Evolutionary conservation across 805 yeast genomes (phyloP).

Genomic region (Candida insectorum): DNA sequence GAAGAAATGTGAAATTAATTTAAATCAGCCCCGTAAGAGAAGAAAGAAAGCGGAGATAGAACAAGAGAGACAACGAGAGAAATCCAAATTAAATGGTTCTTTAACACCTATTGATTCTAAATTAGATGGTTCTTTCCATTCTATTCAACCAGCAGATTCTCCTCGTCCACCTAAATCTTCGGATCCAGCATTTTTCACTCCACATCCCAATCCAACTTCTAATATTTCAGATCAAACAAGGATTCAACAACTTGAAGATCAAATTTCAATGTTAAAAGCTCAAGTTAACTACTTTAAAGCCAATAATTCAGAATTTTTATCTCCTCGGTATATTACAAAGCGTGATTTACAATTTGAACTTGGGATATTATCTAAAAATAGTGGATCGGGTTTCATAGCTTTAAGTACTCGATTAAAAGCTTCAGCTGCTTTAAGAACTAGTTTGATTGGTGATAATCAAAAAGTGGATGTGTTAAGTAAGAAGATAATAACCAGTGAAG

Average conservation of each 20-base stretch:
- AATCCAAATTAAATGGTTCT: background rate
- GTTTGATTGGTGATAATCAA: slow-evolving; percentile 21
- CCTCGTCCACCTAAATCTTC: background rate
- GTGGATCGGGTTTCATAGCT: slow-evolving; percentile 32
- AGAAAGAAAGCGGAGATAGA: slow-evolving; percentile 29
- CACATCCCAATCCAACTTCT: background rate
- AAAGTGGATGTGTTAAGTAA: slow-evolving; percentile 49
- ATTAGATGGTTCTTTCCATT: background rate
- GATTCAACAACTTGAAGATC: slow-evolving; percentile 19
- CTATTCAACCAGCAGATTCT: no score
- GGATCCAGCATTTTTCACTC: background rate
- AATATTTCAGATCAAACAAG: background rate
- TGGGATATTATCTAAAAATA: slow-evolving; percentile 30
- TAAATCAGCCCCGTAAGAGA: slow-evolving; percentile 54
- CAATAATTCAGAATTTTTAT: slow-evolving; percentile 1
- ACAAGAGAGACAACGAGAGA: slow-evolving; percentile 9
- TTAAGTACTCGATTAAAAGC: slow-evolving; percentile 46
- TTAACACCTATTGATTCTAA: no score
- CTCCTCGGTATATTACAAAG: slow-evolving; percentile 26
- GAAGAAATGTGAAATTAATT: slow-evolving; percentile 64
- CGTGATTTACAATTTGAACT: slow-evolving; percentile 42
- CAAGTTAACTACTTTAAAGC: slow-evolving; percentile 11
- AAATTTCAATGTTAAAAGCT: slow-evolving; percentile 15
- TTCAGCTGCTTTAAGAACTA: slow-evolving; percentile 41
- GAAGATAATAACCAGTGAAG: slow-evolving; percentile 56